phyloP scores from a whole-genome alignment of 768 basidiomycete species.

The Pulveroboletus sp. region DNA sequence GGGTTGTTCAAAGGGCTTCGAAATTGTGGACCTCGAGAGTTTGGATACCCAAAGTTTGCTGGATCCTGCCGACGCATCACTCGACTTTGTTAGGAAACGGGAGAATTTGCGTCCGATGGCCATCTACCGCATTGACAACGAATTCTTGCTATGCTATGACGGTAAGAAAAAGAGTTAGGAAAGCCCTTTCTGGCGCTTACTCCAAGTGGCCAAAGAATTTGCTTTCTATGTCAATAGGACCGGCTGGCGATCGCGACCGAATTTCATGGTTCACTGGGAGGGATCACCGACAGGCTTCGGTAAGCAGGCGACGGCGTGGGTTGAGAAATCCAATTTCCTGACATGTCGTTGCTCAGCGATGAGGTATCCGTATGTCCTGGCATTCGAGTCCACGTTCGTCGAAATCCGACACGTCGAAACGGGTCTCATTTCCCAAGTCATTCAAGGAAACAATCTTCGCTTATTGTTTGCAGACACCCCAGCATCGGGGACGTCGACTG shows the following conservation, averaged over 20 bases:
- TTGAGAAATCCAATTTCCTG: constrained; percentile 2
- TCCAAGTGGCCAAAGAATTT: constrained; percentile 61
- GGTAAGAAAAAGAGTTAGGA: constrained; percentile 47
- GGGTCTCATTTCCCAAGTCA: constrained; percentile 88
- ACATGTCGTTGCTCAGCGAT: constrained; percentile 54
- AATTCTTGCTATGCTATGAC: constrained; percentile 96
- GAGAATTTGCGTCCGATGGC: constrained; percentile 92
- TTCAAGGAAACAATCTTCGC: constrained; percentile 86
- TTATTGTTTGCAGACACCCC: constrained; percentile 93
- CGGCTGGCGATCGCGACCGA: constrained; percentile 83
- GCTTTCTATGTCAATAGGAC: constrained; percentile 99
- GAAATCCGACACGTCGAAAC: constrained; percentile 96
- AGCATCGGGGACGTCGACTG: constrained; percentile 70
- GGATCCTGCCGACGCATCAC: constrained; percentile 84
- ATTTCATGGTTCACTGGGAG: constrained; percentile 98
- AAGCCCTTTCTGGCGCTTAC: constrained; percentile 5
- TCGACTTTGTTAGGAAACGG: constrained; percentile 90
- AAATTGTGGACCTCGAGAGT: constrained; percentile 96
- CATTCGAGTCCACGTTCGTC: constrained; percentile 94
- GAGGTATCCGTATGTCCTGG: constrained; percentile 94
- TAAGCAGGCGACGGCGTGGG: constrained; percentile 39
- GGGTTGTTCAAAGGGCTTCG: constrained; percentile 95
- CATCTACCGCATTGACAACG: constrained; percentile 94
- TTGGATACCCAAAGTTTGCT: constrained; percentile 94
- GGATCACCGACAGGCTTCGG: constrained; percentile 92